Evolutionary conservation across 2,329 filamentous ascomycete species (phyloP).

Genomic region (Aotearoamyces nothofagi): DNA sequence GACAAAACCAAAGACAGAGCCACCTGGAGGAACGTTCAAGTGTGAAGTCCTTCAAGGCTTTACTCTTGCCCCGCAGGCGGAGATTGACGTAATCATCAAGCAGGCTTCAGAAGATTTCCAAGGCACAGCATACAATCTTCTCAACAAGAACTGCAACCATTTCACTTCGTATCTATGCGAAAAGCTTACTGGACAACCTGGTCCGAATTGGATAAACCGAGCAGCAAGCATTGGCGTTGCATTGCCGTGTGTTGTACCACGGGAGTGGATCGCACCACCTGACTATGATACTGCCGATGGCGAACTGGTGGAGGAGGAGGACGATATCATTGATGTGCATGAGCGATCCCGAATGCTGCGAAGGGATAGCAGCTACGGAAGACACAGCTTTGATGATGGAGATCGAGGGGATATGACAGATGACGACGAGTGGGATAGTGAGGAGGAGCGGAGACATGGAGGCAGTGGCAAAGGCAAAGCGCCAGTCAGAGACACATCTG

Average conservation of each 20-base stretch:
- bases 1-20: slow-evolving; percentile 57
- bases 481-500: slow-evolving; percentile 30
- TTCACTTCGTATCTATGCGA: slow-evolving; percentile 68
- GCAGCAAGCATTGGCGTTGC: slow-evolving; percentile 73
- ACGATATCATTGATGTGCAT: slow-evolving; percentile 28
- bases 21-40: slow-evolving; percentile 64
- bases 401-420: slow-evolving; percentile 6
- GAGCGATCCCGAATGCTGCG: slow-evolving; percentile 45
- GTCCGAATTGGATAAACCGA: slow-evolving; percentile 66
- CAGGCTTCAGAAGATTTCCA: slow-evolving; percentile 57
- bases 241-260: slow-evolving; percentile 67
- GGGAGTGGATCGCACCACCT: slow-evolving; percentile 68
- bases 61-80: slow-evolving; percentile 49
- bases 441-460: slow-evolving; percentile 27
- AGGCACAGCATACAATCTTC: slow-evolving; percentile 64
- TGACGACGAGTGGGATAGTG: slow-evolving; percentile 27
- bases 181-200: slow-evolving; percentile 53
- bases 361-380: slow-evolving; percentile 12
- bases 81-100: slow-evolving; percentile 57
- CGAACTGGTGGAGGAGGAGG: slow-evolving; percentile 39
- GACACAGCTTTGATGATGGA: slow-evolving; percentile 15
- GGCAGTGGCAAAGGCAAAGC: slow-evolving; percentile 20
- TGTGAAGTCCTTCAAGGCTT: slow-evolving; percentile 67
- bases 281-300: slow-evolving; percentile 62
- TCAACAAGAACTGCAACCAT: slow-evolving; percentile 80